phyloP scores from a whole-genome alignment of 257 asterid genomes.

The Petunia secreta region DNA sequence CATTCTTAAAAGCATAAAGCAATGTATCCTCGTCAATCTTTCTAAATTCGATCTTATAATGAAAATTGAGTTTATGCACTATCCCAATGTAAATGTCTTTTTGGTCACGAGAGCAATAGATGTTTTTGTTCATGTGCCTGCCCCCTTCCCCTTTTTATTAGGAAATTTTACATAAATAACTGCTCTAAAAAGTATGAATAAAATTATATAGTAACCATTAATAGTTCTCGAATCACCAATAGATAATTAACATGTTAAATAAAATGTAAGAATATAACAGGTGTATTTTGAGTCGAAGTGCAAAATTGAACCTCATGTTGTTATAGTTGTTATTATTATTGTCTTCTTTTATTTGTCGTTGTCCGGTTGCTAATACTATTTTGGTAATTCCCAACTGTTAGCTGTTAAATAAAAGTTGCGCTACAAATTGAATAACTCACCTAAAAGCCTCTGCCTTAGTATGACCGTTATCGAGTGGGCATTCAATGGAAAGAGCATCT shows the following conservation, averaged over 20 bases:
- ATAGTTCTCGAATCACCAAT: background rate
- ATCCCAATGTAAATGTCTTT: background rate
- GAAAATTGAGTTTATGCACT: background rate
- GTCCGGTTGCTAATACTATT: background rate
- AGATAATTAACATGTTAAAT: background rate
- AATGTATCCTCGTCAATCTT: slow-evolving; percentile 24
- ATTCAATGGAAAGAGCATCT: background rate
- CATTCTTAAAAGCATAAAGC: slow-evolving; percentile 33
- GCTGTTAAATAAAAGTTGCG: background rate
- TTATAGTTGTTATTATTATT: background rate
- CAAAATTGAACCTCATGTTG: too few species aligned
- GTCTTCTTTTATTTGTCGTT: background rate
- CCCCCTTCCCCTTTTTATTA: too few species aligned
- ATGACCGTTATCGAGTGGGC: background rate
- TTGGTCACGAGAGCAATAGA: background rate
- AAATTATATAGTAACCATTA: too few species aligned
- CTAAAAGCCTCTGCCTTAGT: background rate
- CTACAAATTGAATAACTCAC: slow-evolving; percentile 11
- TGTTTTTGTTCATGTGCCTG: background rate
- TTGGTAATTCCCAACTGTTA: background rate
- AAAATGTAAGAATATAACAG: background rate
- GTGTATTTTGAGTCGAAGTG: too few species aligned
- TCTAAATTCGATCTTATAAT: slow-evolving; percentile 23
- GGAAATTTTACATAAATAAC: too few species aligned
- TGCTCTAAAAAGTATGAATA: too few species aligned